Evolutionary conservation across 148 eudicot species (phyloP), one percentile per base, ranked within the genome.

Genomic region (Vaccinium vitisidaea): DNA sequence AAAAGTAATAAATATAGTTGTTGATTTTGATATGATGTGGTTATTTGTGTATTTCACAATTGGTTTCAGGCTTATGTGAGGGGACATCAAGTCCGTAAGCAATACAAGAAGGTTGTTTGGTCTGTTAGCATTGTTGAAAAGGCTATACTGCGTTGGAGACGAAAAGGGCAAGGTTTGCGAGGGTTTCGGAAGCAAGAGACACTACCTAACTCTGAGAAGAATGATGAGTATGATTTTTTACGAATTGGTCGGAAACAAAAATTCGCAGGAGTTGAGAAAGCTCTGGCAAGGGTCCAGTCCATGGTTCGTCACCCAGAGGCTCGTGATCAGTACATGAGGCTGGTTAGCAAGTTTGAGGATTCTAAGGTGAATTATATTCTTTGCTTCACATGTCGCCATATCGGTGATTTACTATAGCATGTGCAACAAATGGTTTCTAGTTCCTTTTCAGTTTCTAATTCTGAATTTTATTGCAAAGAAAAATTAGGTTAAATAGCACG

Each of bases 111-210:
- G 75, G 89, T 94, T 48, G 88, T 88, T 27, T 92, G 95, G 98
- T 90, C 92, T 50, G 94, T 93, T 79, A 88, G 98, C 53, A 90
- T 94, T 71, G 77, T 94, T 83, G 95, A 94, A 82, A 93, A 92
- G 90, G 94, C 87, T 46, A 92, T 94, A 80, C 85, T 94, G 86
- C 93, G 95, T 63, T 94, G 98, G 98, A 90, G 95, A 80, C 91
- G 95, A 12, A 93, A 90, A 85, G 88, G 90, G 19, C 78, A 81
- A 61, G 95, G 98, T 63, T 89, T 94, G 16, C 95, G 95, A 79
- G 98, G 97, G 71, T 91, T 93, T 77, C 93, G 87, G 89, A 88
- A 43, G 67, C 88, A 73, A 83, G 86, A 56, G 83, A 75, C 56
- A 8, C 75, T 56, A 36, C 89, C 92, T 61, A 76, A 63, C 15